Evolutionary conservation across 768 basidiomycete species (phyloP).

Genomic region (Solioccasus polychromus): DNA sequence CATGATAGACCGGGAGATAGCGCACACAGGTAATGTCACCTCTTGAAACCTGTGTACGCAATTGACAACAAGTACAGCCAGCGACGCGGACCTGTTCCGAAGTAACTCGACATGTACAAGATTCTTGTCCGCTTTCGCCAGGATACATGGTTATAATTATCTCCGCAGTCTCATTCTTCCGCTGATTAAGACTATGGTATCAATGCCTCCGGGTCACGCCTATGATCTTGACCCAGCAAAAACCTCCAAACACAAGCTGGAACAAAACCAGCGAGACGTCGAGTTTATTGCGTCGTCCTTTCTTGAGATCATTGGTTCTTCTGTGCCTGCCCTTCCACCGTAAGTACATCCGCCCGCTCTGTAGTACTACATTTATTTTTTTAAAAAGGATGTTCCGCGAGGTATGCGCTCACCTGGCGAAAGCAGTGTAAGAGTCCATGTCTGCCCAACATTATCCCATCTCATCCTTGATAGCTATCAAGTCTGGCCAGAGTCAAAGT

Average conservation of each 20-base stretch:
- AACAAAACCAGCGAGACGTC: slow-evolving; percentile 67
- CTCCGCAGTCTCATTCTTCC: slow-evolving; percentile 77
- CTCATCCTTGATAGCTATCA: slow-evolving; percentile 42
- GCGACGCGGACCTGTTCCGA: slow-evolving; percentile 80
- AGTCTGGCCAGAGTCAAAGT: slow-evolving; percentile 78
- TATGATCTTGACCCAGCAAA: slow-evolving; percentile 77
- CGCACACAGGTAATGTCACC: slow-evolving; percentile 57
- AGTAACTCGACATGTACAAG: slow-evolving; percentile 86
- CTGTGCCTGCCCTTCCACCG: slow-evolving; percentile 70
- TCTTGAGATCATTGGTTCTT: slow-evolving; percentile 69
- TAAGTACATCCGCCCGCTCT: slow-evolving; percentile 37
- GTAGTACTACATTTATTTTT: background rate
- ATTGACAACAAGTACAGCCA: slow-evolving; percentile 45
- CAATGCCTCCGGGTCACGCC: slow-evolving; percentile 67
- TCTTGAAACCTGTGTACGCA: background rate
- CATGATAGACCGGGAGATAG: slow-evolving; percentile 84
- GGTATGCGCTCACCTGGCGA: slow-evolving; percentile 78
- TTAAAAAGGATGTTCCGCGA: slow-evolving; percentile 75
- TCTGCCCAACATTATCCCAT: slow-evolving; percentile 4
- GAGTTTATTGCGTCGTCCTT: slow-evolving; percentile 74
- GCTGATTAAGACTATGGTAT: slow-evolving; percentile 69
- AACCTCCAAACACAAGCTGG: slow-evolving; percentile 55
- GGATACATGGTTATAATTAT: slow-evolving; percentile 90
- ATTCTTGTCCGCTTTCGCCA: slow-evolving; percentile 82
- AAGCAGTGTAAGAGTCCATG: slow-evolving; percentile 59